Evolutionary conservation across 139 green algal genomes (phyloP), one percentile per base, ranked within the genome.

Genomic region (Pseudopediastrum boryanum): DNA sequence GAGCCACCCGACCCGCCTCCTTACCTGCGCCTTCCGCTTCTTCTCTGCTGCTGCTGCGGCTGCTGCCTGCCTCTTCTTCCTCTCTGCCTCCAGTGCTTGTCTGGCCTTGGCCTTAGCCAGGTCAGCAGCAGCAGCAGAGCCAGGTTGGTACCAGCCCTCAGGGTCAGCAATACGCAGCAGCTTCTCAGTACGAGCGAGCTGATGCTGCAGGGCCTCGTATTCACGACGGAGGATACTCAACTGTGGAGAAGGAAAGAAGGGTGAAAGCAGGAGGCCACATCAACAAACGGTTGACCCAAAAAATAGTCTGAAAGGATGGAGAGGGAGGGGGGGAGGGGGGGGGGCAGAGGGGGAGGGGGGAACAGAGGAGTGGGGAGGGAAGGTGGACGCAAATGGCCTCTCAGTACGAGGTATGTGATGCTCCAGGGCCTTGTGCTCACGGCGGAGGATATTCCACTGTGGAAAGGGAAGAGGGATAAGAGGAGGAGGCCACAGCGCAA

Each of bases 81-180:
- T 41, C 71, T 33, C 51, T n/a, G 6, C n/a, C n/a, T n/a, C 29
- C 12, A 70, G 54, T 54, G 69, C 46, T n/a, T 10, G 3, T 62
- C 16, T 19, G 31, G 2, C 35, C 69, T 58, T 31, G 31, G 38
- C 38, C 33, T 23, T n/a, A 36, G 36, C 38, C 19, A 2, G 71
- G 71, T 69, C n/a, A n/a, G n/a, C 66, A 29, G 88, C 88, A 35
- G 84, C 88, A 12, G 64, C 68, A 16, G 48, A 84, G 35, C 82
- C 81, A 1, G 84, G 78, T 33, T 86, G 63, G 78, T 90, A 92
- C 85, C 90, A 95, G 2, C 88, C 89, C 38, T 91, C 71, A 0
- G 91, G 91, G 71, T 95, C 90, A 8, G 91, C 91, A 33, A 95
- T 85, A 36, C 83, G 80, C 3, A 96, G 82, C 59, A 95, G 85